phyloP scores from a whole-genome alignment of 108 stramenopile species.

The Aurantiochytrium sp. region DNA sequence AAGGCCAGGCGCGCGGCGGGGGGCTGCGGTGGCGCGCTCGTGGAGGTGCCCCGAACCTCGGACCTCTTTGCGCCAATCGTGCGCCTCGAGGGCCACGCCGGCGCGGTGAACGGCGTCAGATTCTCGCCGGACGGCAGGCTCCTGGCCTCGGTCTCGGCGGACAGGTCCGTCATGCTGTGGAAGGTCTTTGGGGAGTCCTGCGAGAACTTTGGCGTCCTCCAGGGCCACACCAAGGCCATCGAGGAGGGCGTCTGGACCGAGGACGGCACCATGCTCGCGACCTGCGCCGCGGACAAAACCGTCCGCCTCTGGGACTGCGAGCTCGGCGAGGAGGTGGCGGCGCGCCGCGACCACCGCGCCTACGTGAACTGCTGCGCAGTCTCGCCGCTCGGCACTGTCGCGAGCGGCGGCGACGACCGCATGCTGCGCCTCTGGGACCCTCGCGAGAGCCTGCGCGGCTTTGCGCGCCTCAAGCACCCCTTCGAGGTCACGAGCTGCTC shows the following conservation, averaged over 20 bases:
- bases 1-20: not conserved
- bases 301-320: not conserved
- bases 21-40: not conserved
- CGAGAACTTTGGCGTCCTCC: not conserved
- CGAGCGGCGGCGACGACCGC: slow-evolving; percentile 10
- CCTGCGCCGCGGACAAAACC: not conserved
- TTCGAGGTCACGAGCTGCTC: not conserved
- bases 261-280: not conserved
- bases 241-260: not conserved
- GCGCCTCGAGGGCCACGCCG: not conserved
- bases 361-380: not conserved
- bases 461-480: not conserved
- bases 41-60: not conserved
- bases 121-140: not conserved
- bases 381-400: not conserved
- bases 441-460: not conserved
- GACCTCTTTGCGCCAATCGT: not conserved
- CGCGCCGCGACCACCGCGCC: not conserved
- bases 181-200: not conserved
- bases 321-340: not conserved
- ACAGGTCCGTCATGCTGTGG: not conserved
- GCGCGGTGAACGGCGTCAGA: not conserved
- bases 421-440: slow-evolving; percentile 1
- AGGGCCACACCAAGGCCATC: not conserved
- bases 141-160: not conserved